Percentiles rank a stretch among this genome's conserved stretches.
phyloP scores from a whole-genome alignment of 2,329 filamentous ascomycete species.

The Arthrinium phaeospermum region DNA sequence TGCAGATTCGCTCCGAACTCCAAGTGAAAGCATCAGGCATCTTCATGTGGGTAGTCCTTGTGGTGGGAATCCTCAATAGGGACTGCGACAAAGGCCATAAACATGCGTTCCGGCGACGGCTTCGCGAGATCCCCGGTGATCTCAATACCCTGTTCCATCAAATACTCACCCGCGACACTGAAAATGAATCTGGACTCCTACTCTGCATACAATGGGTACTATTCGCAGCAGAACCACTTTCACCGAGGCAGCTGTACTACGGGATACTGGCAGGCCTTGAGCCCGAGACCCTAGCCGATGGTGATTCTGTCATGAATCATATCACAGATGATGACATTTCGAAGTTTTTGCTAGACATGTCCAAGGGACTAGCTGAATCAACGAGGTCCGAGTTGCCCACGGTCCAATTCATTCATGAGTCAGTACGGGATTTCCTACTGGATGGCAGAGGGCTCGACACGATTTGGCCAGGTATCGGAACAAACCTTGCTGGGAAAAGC shows the following conservation, averaged over 20 bases:
- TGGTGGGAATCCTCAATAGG: conserved; percentile 44
- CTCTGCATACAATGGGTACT: conserved; percentile 61
- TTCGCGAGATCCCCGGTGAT: conserved; percentile 43
- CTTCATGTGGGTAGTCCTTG: conserved; percentile 24
- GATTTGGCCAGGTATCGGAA: conserved; percentile 34
- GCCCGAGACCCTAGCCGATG: neutral
- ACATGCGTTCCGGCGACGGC: conserved; percentile 31
- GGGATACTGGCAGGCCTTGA: conserved; percentile 41
- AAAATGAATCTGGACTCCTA: conserved; percentile 46
- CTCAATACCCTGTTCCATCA: conserved; percentile 56
- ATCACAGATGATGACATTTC: neutral
- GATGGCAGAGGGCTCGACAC: conserved; percentile 39
- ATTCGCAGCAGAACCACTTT: conserved; percentile 51
- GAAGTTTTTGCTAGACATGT: conserved; percentile 32
- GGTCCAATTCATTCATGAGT: conserved; percentile 62
- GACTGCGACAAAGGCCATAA: conserved; percentile 37
- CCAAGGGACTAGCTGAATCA: conserved; percentile 57
- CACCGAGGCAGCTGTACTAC: conserved; percentile 51
- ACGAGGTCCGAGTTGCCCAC: conserved; percentile 33
- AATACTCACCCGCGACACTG: conserved; percentile 55
- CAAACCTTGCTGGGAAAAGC: conserved; percentile 39
- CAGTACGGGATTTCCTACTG: conserved; percentile 53
- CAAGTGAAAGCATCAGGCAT: neutral
- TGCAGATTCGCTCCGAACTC: neutral
- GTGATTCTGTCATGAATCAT: neutral